Conservation (phyloP, 1,139 yeast genomes). For the Taphrina deformans region DNA sequence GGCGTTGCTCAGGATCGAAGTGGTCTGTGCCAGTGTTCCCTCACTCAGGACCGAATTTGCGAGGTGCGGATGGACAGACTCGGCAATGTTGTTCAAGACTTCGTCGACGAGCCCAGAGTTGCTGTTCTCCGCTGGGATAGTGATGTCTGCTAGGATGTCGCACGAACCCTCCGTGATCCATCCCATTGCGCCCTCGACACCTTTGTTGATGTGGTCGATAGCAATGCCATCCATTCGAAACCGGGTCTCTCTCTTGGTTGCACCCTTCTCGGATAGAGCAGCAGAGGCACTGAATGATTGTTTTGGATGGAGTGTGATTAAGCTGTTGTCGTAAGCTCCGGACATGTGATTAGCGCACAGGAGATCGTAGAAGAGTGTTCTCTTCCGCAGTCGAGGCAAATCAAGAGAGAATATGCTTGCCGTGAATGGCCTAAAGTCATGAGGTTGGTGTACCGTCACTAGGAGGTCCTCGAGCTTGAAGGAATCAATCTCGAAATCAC, state of each 20-base stretch:
- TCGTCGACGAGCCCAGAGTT: constrained; percentile 49
- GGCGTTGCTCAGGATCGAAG: not conserved
- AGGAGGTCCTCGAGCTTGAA: constrained; percentile 81
- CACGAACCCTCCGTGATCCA: constrained; percentile 93
- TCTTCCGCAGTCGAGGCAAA: constrained; percentile 73
- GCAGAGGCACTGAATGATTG: constrained; percentile 46
- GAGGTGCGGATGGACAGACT: constrained; percentile 35
- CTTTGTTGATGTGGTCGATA: constrained; percentile 85
- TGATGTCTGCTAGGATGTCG: constrained; percentile 87
- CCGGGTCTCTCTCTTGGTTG: constrained; percentile 70
- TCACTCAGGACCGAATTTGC: constrained; percentile 19
- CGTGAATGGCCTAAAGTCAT: constrained; percentile 74
- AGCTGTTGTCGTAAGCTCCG: constrained; percentile 88
- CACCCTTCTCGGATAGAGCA: constrained; percentile 38
- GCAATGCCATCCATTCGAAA: constrained; percentile 79
- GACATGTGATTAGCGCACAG: constrained; percentile 80
- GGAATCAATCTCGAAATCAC: constrained; percentile 88
- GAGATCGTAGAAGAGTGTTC: constrained; percentile 88
- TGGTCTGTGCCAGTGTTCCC: constrained; percentile 17
- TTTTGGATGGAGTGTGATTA: constrained; percentile 84
- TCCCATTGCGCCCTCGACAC: constrained; percentile 91
- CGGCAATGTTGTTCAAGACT: constrained; percentile 49
- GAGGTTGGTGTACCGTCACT: constrained; percentile 78
- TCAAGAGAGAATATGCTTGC: constrained; percentile 86
- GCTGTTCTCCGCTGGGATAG: constrained; percentile 66